These are phyloP conservation scores for Rhizomucor miehei DNA, from an alignment of 371 early-diverging fungal genomes.

Conservation along the genomic window DNA sequence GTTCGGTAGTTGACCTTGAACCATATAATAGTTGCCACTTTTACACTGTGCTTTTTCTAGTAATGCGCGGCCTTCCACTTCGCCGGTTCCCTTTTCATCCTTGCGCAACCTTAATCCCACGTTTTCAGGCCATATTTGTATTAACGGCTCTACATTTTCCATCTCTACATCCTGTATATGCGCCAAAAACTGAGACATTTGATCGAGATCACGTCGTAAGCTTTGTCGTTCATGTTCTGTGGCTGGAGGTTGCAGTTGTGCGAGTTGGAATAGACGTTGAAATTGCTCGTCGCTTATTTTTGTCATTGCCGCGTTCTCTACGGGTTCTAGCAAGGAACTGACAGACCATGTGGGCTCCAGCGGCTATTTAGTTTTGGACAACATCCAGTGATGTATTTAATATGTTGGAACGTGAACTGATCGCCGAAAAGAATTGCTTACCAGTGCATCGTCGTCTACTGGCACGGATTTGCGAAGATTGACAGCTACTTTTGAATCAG, in stretches of 20 bases:
- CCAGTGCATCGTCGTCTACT: no score
- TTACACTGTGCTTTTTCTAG: constrained; percentile 17
- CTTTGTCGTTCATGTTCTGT: constrained; percentile 7
- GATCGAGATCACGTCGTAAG: constrained; percentile 30
- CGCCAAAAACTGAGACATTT: constrained; percentile 28
- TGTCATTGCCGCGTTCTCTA: not conserved
- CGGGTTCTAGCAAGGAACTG: constrained; percentile 16
- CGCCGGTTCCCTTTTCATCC: constrained; percentile 5
- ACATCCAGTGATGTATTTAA: no score
- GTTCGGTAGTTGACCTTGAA: no score
- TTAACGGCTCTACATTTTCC: constrained; percentile 21
- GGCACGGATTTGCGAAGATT: no score
- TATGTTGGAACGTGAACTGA: no score
- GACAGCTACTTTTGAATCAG: no score
- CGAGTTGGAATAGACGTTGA: constrained; percentile 26
- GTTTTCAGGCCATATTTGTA: constrained; percentile 33
- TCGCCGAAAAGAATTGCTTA: no score
- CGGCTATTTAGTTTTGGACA: constrained; percentile 11
- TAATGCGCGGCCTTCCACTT: constrained; percentile 20
- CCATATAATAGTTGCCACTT: no score
- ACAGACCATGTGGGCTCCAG: constrained; percentile 33
- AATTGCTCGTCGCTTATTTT: constrained; percentile 32
- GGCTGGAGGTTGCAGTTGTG: constrained; percentile 21
- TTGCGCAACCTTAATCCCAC: constrained; percentile 9
- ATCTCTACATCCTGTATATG: constrained; percentile 21